Evolutionary conservation across 345 rosid species (phyloP).

Genomic region (Salix purpurea): DNA sequence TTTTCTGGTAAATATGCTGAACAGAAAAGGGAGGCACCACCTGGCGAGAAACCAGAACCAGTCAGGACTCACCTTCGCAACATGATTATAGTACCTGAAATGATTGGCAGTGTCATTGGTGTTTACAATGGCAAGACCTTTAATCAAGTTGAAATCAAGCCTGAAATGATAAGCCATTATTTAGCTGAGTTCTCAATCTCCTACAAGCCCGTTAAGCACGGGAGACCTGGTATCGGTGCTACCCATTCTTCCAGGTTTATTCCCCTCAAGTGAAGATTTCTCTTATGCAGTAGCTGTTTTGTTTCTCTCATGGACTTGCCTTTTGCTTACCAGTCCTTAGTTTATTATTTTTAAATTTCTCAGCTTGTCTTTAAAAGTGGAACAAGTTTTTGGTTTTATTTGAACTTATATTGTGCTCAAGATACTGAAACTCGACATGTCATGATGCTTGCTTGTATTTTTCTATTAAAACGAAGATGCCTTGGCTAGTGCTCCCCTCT

Average conservation of each 20-base stretch:
- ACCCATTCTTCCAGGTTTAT: conserved; percentile 97
- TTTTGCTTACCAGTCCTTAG: neutral
- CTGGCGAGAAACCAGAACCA: conserved; percentile 96
- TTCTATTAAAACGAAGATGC: too few relatives aligned
- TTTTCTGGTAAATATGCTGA: neutral
- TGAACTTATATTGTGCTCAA: too few relatives aligned
- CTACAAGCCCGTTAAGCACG: conserved; percentile 87
- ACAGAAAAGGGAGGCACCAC: conserved; percentile 95
- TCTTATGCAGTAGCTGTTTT: neutral
- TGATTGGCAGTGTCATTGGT: conserved; percentile 93
- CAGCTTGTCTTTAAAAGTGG: too few relatives aligned
- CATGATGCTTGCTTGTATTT: too few relatives aligned
- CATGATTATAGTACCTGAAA: conserved; percentile 94
- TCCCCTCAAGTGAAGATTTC: conserved; percentile 66
- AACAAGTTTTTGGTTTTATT: too few relatives aligned
- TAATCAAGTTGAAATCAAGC: conserved; percentile 95
- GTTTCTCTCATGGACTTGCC: neutral
- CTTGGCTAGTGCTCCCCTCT: too few relatives aligned
- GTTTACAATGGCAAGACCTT: conserved; percentile 96
- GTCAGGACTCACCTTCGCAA: conserved; percentile 91
- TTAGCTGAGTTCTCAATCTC: conserved; percentile 35
- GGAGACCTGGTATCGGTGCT: conserved; percentile 99
- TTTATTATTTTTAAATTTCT: neutral
- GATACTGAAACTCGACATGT: too few relatives aligned
- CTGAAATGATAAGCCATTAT: conserved; percentile 70